These are phyloP conservation scores for Podaxis sp. DNA, from an alignment of 768 basidiomycete species.

Conservation along the genomic window DNA sequence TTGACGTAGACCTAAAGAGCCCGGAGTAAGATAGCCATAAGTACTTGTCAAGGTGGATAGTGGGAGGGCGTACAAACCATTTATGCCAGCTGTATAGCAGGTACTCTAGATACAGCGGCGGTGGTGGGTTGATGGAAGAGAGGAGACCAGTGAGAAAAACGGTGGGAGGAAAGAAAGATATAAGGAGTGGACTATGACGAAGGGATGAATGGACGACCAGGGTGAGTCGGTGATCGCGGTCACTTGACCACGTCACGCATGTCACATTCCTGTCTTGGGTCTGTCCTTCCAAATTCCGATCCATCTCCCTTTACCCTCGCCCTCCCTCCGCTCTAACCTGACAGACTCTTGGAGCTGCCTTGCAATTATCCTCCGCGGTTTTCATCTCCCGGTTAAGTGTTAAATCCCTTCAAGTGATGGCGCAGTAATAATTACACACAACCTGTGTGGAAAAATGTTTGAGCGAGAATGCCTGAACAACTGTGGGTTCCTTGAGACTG, in stretches of 20 bases:
- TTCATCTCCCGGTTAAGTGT: not conserved
- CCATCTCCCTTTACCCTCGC: not conserved
- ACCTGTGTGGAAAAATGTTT: not conserved
- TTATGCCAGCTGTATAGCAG: not conserved
- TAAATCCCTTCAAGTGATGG: not conserved
- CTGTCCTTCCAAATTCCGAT: not conserved
- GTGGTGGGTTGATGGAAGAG: not conserved
- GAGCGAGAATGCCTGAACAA: not conserved
- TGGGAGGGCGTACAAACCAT: conserved; percentile 11
- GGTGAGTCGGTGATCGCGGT: not conserved
- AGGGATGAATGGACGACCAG: not conserved
- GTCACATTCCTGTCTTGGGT: not conserved
- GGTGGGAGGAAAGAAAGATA: conserved; percentile 10
- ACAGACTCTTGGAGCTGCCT: not conserved
- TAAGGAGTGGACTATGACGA: not conserved
- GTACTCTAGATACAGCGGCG: not conserved
- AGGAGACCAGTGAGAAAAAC: not conserved
- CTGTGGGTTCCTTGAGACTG: too few relatives aligned
- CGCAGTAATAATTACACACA: not conserved
- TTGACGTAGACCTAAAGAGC: conserved; percentile 64
- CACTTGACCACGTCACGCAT: conserved; percentile 9
- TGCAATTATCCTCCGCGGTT: not conserved
- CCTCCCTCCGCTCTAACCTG: not conserved
- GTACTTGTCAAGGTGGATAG: not conserved
- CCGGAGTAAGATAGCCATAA: not conserved